These are phyloP conservation scores for Penicillium crustosum DNA, from an alignment of 2,329 filamentous ascomycete genomes.

Conservation along the genomic window DNA sequence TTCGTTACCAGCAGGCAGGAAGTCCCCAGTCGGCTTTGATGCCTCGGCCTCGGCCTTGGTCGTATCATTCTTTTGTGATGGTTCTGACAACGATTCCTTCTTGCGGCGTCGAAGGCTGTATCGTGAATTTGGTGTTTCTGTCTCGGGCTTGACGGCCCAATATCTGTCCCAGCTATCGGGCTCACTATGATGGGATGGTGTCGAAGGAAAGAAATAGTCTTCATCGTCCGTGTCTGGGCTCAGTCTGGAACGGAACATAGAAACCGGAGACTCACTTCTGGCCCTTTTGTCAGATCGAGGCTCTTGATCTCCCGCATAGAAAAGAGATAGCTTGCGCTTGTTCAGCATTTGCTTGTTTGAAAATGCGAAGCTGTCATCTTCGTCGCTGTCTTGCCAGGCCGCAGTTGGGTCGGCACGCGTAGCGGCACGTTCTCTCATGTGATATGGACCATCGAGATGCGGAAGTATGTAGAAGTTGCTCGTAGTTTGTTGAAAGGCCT, in stretches of 20 bases:
- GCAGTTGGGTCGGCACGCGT: neutral
- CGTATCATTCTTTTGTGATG: neutral
- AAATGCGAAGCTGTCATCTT: slow-evolving; percentile 38
- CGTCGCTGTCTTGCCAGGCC: slow-evolving; percentile 34
- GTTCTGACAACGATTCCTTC: neutral
- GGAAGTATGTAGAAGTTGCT: neutral
- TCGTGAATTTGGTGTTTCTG: neutral
- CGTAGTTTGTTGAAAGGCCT: neutral
- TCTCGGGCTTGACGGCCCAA: neutral
- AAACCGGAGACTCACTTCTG: neutral
- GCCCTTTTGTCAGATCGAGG: neutral
- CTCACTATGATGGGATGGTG: neutral
- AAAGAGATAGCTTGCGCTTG: slow-evolving; percentile 4
- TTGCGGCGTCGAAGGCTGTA: neutral
- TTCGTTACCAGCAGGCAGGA: neutral
- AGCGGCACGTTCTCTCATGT: neutral
- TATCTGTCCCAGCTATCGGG: slow-evolving; percentile 4
- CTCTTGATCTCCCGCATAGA: neutral
- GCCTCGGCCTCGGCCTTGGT: neutral
- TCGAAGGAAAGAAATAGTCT: neutral
- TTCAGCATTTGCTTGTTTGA: slow-evolving; percentile 1
- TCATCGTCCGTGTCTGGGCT: neutral
- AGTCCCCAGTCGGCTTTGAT: neutral
- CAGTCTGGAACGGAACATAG: neutral
- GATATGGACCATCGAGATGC: neutral